Conservation (phyloP, 257 asterid genomes). For the Nemophila menziesii region DNA sequence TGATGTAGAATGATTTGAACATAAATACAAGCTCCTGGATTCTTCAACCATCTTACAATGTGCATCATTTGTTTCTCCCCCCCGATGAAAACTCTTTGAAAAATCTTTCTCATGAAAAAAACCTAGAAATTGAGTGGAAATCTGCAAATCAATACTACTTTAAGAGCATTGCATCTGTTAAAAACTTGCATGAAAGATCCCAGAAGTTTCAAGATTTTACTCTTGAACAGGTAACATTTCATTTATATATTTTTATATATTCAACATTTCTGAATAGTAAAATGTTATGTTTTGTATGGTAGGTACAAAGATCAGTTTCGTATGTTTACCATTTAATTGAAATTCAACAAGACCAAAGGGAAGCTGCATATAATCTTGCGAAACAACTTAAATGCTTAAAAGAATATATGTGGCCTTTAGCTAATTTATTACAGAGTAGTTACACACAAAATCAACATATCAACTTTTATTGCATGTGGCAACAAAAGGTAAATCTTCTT, state of each 20-base stretch:
- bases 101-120: constrained; percentile 19
- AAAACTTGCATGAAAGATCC: constrained; percentile 50
- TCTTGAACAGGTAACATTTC: constrained; percentile 50
- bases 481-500: constrained; percentile 56
- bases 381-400: constrained; percentile 43
- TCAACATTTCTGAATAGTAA: not conserved
- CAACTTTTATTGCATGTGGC: constrained; percentile 71
- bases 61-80: constrained; percentile 50
- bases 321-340: constrained; percentile 63
- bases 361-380: constrained; percentile 45
- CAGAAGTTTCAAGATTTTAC: constrained; percentile 64
- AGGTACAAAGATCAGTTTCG: constrained; percentile 65
- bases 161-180: constrained; percentile 64
- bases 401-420: constrained; percentile 48
- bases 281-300: constrained; percentile 12
- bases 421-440: constrained; percentile 38
- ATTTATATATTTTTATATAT: too few relatives aligned
- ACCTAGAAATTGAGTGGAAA: constrained; percentile 40
- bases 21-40: constrained; percentile 43
- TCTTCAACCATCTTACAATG: constrained; percentile 76
- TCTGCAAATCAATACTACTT: constrained; percentile 62
- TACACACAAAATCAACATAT: constrained; percentile 35
- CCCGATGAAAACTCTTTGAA: constrained; percentile 22
- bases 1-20: constrained; percentile 26
- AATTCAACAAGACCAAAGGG: constrained; percentile 95